Percentiles rank a stretch among this genome's conserved stretches.
phyloP scores from a whole-genome alignment of 73 alveolate species.

The Halteria grandinella region DNA sequence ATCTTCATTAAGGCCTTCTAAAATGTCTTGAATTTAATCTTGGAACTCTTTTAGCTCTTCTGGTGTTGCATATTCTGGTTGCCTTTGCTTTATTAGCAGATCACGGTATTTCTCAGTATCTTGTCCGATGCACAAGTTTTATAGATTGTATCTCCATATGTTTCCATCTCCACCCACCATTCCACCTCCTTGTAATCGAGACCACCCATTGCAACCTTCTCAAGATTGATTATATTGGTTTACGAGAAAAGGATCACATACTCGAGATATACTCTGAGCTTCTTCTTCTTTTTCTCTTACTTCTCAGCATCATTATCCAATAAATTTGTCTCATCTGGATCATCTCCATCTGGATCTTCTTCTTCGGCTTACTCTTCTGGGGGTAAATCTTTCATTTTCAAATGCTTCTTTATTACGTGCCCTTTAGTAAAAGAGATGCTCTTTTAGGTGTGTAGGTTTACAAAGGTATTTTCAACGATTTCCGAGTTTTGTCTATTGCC shows the following conservation, averaged over 20 bases:
- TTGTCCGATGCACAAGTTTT: slow-evolving; percentile 12
- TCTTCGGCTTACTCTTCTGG: neutral
- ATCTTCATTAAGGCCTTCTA: slow-evolving; percentile 37
- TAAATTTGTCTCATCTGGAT: neutral
- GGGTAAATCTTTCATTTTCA: neutral
- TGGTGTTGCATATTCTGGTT: neutral
- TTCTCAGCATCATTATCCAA: neutral
- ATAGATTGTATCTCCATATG: neutral
- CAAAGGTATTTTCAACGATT: slow-evolving; percentile 26
- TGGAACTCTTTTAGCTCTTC: neutral
- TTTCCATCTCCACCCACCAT: slow-evolving; percentile 47
- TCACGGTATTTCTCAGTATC: slow-evolving; percentile 6
- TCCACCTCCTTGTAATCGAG: slow-evolving; percentile 14
- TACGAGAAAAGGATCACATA: neutral
- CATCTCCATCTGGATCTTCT: slow-evolving; percentile 32
- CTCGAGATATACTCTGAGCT: neutral
- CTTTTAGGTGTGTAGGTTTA: slow-evolving; percentile 18
- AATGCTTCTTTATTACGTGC: slow-evolving; percentile 40
- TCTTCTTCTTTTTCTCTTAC: slow-evolving; percentile 12
- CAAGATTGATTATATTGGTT: slow-evolving; percentile 14
- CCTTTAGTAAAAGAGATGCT: slow-evolving; percentile 53
- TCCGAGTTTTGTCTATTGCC: slow-evolving; percentile 21
- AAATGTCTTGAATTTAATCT: neutral
- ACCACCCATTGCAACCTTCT: slow-evolving; percentile 42
- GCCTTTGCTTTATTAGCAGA: neutral